Evolutionary conservation across 768 basidiomycete genomes (phyloP).

Genomic region (Termitomyces sp.): DNA sequence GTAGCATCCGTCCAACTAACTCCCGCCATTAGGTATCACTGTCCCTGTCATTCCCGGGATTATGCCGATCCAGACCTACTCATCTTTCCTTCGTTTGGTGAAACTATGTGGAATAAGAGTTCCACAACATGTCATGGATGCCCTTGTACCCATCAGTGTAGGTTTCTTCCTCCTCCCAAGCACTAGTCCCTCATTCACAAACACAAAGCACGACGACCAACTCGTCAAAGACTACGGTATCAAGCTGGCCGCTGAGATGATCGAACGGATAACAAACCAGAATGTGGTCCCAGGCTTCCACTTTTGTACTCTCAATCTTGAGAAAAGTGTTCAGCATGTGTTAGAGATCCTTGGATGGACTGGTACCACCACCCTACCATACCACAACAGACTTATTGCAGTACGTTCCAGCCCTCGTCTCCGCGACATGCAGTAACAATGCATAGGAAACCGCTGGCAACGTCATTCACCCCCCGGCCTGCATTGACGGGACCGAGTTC

Average conservation of each 20-base stretch:
- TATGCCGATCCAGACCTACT: constrained; percentile 97
- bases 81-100: constrained; percentile 87
- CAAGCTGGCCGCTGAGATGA: constrained; percentile 76
- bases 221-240: constrained; percentile 96
- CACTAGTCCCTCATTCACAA: not conserved
- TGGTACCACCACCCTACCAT: constrained; percentile 31
- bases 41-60: constrained; percentile 93
- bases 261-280: constrained; percentile 51
- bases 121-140: constrained; percentile 59
- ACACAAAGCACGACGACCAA: constrained; percentile 80
- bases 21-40: constrained; percentile 60
- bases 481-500: constrained; percentile 30
- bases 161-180: constrained; percentile 16
- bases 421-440: not conserved
- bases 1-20: not conserved
- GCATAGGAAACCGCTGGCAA: constrained; percentile 33
- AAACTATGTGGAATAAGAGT: constrained; percentile 84
- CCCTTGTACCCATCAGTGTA: constrained; percentile 76
- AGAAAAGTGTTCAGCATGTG: constrained; percentile 88
- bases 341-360: constrained; percentile 80
- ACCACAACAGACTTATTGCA: constrained; percentile 64
- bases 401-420: constrained; percentile 29
- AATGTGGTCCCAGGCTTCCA: constrained; percentile 75
- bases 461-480: constrained; percentile 22
- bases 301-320: constrained; percentile 95